These are phyloP conservation scores for Cornus controversa DNA, from an alignment of 148 eudicot species.

Conservation along the genomic window DNA sequence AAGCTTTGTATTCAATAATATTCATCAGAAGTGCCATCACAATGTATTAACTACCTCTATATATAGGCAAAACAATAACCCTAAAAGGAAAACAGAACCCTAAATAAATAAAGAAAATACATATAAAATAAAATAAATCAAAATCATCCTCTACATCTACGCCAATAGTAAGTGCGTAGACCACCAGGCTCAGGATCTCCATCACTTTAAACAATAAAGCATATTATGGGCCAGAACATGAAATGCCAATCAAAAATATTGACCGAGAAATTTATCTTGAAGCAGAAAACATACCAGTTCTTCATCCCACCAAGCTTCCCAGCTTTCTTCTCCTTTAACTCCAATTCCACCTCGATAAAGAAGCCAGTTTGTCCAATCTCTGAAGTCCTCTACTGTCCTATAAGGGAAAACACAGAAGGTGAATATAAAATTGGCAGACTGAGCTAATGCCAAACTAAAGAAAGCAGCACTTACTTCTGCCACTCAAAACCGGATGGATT, in stretches of 20 bases:
- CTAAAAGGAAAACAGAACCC: too few relatives aligned
- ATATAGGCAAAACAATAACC: too few relatives aligned
- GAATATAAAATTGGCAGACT: neutral
- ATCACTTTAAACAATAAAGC: too few relatives aligned
- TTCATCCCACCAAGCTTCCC: conserved; percentile 99
- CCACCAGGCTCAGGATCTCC: too few relatives aligned
- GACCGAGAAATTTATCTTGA: neutral
- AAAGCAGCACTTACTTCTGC: conserved; percentile 80
- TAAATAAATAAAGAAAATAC: too few relatives aligned
- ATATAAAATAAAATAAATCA: too few relatives aligned
- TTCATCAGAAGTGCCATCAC: too few relatives aligned
- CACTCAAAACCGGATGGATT: conserved; percentile 98
- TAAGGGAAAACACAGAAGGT: conserved; percentile 9
- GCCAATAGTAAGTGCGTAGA: too few relatives aligned
- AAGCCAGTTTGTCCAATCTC: conserved; percentile 99
- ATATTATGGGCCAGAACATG: neutral
- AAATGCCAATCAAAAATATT: neutral
- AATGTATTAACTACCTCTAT: too few relatives aligned
- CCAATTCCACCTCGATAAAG: conserved; percentile 98
- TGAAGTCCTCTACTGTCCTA: conserved; percentile 92
- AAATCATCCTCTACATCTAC: too few relatives aligned
- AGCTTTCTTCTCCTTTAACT: conserved; percentile 94
- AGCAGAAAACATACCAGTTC: conserved; percentile 67
- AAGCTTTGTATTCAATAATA: too few relatives aligned
- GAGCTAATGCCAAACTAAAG: neutral